phyloP scores from a whole-genome alignment of 1,284 basidiomycete genomes.

The Meripilus lineatus region DNA sequence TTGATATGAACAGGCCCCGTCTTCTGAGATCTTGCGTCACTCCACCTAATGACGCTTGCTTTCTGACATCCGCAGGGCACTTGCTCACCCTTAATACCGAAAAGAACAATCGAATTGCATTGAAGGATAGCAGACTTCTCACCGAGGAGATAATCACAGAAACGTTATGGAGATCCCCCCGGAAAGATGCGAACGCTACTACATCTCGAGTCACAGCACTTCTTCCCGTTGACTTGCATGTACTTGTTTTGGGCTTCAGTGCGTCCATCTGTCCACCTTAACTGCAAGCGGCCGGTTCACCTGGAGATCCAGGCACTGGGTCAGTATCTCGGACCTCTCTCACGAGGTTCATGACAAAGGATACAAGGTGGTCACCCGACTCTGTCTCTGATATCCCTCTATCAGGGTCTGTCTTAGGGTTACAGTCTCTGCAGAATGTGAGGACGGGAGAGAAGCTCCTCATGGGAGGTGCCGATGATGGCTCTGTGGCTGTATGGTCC shows the following conservation, averaged over 20 bases:
- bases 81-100: conserved; percentile 17
- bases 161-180: conserved; percentile 26
- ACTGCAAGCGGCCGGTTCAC: conserved; percentile 24
- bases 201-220: conserved; percentile 36
- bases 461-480: conserved; percentile 70
- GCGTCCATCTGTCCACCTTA: conserved; percentile 39
- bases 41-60: conserved; percentile 10
- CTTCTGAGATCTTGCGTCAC: conserved; percentile 13
- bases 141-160: conserved; percentile 6
- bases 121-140: conserved; percentile 13
- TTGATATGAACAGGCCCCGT: conserved; percentile 9
- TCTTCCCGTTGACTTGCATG: conserved; percentile 52
- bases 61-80: conserved; percentile 14
- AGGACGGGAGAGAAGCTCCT: conserved; percentile 55
- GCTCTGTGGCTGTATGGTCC: conserved; percentile 69
- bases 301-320: too few species aligned
- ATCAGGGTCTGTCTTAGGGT: conserved; percentile 40
- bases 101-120: conserved; percentile 18
- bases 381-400: conserved; percentile 41
- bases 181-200: conserved; percentile 6
- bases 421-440: conserved; percentile 52
- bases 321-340: too few species aligned
- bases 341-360: background rate
- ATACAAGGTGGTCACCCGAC: background rate
- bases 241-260: conserved; percentile 61